phyloP scores from a whole-genome alignment of 2,329 filamentous ascomycete species.

The Arthroderma uncinatum region DNA sequence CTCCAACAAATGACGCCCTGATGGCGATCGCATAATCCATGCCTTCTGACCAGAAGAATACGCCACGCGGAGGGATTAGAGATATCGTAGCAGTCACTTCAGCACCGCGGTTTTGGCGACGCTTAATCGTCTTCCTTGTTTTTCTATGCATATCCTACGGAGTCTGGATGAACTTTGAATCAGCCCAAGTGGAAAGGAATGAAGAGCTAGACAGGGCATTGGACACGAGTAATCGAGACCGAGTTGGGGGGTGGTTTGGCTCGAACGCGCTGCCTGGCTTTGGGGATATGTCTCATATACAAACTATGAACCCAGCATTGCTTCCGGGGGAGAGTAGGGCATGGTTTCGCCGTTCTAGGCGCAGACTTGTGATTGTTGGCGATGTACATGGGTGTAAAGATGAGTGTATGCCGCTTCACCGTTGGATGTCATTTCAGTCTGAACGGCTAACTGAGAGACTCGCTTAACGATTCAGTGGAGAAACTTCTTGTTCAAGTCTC shows the following conservation, averaged over 20 bases:
- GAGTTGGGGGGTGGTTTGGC: conserved; percentile 34
- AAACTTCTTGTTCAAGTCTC: conserved; percentile 55
- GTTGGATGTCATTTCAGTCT: neutral
- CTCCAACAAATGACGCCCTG: too few species aligned
- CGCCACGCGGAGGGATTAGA: neutral
- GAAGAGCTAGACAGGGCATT: conserved; percentile 23
- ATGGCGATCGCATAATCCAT: neutral
- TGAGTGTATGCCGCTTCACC: conserved; percentile 42
- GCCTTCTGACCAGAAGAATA: neutral
- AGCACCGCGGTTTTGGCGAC: conserved; percentile 34
- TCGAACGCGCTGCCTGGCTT: conserved; percentile 39
- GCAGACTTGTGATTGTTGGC: conserved; percentile 67
- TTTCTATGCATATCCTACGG: conserved; percentile 24
- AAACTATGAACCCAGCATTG: conserved; percentile 38
- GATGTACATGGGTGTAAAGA: conserved; percentile 83
- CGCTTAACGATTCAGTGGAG: conserved; percentile 27
- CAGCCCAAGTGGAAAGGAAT: conserved; percentile 26
- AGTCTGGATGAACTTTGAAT: conserved; percentile 26
- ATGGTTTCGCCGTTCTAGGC: conserved; percentile 24
- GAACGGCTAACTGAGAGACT: conserved; percentile 5
- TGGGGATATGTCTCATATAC: conserved; percentile 41
- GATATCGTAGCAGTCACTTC: conserved; percentile 22
- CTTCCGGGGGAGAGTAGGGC: conserved; percentile 33
- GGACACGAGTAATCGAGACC: conserved; percentile 21
- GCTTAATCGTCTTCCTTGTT: conserved; percentile 26